These are phyloP conservation scores for Mallotus repandus DNA, from an alignment of 441 rosid genomes.

Conservation along the genomic window DNA sequence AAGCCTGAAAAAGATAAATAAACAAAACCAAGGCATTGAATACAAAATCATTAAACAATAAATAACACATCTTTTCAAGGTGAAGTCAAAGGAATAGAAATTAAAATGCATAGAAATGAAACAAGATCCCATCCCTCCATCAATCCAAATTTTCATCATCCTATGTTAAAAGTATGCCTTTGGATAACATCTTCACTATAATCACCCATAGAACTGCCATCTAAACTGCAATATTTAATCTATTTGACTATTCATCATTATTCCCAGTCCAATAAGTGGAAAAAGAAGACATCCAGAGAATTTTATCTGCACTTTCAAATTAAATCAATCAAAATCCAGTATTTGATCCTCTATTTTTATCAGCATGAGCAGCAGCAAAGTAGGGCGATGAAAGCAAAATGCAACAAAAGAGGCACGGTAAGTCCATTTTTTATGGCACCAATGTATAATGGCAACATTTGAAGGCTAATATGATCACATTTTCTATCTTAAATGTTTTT, in stretches of 20 bases:
- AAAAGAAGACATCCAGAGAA: constrained; percentile 2
- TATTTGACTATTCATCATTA: not conserved
- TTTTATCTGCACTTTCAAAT: not conserved
- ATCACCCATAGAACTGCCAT: not conserved
- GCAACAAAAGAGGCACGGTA: not conserved
- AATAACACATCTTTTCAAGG: not conserved
- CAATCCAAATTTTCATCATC: not conserved
- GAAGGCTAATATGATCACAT: not conserved
- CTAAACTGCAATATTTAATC: not conserved
- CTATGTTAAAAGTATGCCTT: not conserved
- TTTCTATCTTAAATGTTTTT: constrained; percentile 1
- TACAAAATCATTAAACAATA: constrained; percentile 13
- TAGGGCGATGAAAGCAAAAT: not conserved
- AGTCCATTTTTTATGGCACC: not conserved
- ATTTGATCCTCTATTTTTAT: not conserved
- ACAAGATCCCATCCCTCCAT: not conserved
- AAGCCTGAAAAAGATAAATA: constrained; percentile 60
- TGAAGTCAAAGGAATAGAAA: not conserved
- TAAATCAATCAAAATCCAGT: not conserved
- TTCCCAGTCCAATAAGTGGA: not conserved
- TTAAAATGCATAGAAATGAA: not conserved
- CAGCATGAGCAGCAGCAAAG: not conserved
- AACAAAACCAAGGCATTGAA: constrained; percentile 17
- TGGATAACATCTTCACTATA: not conserved
- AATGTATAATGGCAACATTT: not conserved